Evolutionary conservation across 106 monocot species (phyloP).

Genomic region (Dioscorea dumetorum): DNA sequence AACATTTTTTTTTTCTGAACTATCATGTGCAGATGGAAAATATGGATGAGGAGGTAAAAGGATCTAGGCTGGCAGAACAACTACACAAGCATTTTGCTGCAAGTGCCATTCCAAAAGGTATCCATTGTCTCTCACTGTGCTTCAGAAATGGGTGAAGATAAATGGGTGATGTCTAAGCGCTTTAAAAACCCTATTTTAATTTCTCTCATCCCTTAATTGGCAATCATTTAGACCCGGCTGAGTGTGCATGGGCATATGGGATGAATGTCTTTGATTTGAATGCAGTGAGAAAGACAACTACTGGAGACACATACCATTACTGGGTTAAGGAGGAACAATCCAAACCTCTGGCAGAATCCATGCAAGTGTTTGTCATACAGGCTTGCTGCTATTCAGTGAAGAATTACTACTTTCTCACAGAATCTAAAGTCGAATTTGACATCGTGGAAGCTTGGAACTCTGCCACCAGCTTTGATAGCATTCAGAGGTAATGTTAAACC

Average conservation of each 20-base stretch:
- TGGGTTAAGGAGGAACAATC: slow-evolving; percentile 78
- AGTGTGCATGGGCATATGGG: slow-evolving; percentile 93
- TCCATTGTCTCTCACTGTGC: slow-evolving; percentile 82
- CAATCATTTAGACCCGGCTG: slow-evolving; percentile 67
- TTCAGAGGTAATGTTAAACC: slow-evolving; percentile 73
- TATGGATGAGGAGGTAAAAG: slow-evolving; percentile 62
- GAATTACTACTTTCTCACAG: slow-evolving; percentile 32
- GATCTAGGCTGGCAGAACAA: slow-evolving; percentile 73
- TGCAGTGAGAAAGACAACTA: slow-evolving; percentile 77
- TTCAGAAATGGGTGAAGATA: slow-evolving; percentile 84
- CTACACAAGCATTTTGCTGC: slow-evolving; percentile 91
- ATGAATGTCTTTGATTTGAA: slow-evolving; percentile 86
- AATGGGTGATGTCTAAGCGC: slow-evolving; percentile 88
- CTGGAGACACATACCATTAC: slow-evolving; percentile 73
- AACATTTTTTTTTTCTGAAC: background rate
- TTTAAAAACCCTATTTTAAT: slow-evolving; percentile 88
- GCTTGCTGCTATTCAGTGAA: background rate
- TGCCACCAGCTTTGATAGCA: slow-evolving; percentile 89
- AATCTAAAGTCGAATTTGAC: slow-evolving; percentile 78
- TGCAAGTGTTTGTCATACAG: background rate
- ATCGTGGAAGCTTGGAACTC: slow-evolving; percentile 85
- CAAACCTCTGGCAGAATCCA: background rate
- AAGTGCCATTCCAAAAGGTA: slow-evolving; percentile 85
- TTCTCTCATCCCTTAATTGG: slow-evolving; percentile 82
- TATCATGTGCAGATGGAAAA: slow-evolving; percentile 55